Evolutionary conservation across 2,329 filamentous ascomycete genomes (phyloP), one percentile per base, ranked within the genome.

Genomic region (Fusarium dlaminii): DNA sequence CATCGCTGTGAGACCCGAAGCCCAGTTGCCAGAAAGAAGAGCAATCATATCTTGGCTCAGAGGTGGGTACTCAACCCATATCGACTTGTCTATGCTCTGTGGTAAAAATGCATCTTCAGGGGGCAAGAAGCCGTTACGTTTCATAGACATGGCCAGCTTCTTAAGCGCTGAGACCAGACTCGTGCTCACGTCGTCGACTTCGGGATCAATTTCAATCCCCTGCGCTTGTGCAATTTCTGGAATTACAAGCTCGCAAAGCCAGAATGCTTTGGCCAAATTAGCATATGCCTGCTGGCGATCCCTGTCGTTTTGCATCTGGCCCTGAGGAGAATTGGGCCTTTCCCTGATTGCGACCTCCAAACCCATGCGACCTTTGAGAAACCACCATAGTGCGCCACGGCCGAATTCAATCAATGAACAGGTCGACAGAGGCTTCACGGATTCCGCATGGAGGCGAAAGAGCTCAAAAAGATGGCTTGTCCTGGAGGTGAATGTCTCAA

Each of bases 331-430:
- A 42, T 58, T 80, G 36, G 91, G 87, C 12, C 90, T 88, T 59
- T 90, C 91, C 68, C 94, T 88, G 52, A 97, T 91, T 43, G 92
- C 86, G 18, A 84, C 82, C 80, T 98, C 95, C 58, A 98, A 86
- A 15, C 91, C 90, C 78, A 91, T 90, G 70, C 95, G 91, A 27
- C 95, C 95, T 75, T 90, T 92, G 51, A 97, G 80, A 78, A 98
- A 97, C 95, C 95, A 98, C 95, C 95, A 98, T 2, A 94, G 85
- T 8, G 90, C 91, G 30, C 91, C 92, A 66, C 93, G 89, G 15
- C 92, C 86, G 84, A 95, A 92, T 68, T 94, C 90, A 52, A 88
- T 86, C 1, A 92, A 86, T 1, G 90, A 85, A 57, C 90, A 92
- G 36, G 88, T 87, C 63, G 89, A 86, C 9, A 95, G 80, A 0